Percentiles rank a stretch among this genome's conserved stretches.
phyloP scores from a whole-genome alignment of 805 yeast species.

The Cyberlindnera euphorbiiphila region DNA sequence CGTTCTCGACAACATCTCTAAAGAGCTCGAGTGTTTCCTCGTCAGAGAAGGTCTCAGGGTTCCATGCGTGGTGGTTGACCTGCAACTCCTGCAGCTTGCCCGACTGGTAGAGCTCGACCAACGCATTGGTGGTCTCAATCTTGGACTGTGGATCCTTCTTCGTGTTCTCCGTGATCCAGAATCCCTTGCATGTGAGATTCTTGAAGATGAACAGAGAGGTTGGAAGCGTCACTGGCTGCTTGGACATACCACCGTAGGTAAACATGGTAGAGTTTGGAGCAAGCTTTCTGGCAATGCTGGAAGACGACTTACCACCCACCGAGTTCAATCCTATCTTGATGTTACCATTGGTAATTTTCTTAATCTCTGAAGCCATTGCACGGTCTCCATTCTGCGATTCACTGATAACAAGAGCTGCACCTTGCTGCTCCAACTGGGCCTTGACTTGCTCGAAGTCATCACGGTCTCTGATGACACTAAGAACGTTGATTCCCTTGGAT shows the following conservation, averaged over 20 bases:
- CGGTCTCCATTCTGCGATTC: constrained; percentile 77
- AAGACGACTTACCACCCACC: constrained; percentile 85
- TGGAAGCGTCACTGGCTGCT: constrained; percentile 90
- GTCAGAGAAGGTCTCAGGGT: constrained; percentile 29
- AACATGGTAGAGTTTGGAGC: constrained; percentile 70
- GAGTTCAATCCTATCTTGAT: constrained; percentile 84
- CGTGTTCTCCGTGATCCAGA: constrained; percentile 81
- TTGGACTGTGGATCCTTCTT: constrained; percentile 58
- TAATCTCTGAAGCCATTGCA: constrained; percentile 58
- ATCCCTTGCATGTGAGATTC: constrained; percentile 80
- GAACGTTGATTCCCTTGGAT: constrained; percentile 72
- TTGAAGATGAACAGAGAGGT: constrained; percentile 88
- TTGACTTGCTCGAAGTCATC: constrained; percentile 64
- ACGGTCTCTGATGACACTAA: constrained; percentile 85
- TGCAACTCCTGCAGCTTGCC: constrained; percentile 48
- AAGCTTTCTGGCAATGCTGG: constrained; percentile 80
- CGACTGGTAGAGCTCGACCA: constrained; percentile 53
- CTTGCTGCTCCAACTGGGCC: constrained; percentile 53
- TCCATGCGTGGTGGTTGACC: constrained; percentile 31
- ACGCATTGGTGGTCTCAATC: constrained; percentile 46
- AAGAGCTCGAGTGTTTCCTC: constrained; percentile 36
- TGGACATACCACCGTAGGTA: constrained; percentile 97
- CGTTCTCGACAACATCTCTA: constrained; percentile 33
- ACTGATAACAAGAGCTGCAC: constrained; percentile 85
- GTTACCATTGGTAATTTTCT: constrained; percentile 46